Evolutionary conservation across 352 stramenopile species (phyloP).

Genomic region (Elongisporangium senticosum): DNA sequence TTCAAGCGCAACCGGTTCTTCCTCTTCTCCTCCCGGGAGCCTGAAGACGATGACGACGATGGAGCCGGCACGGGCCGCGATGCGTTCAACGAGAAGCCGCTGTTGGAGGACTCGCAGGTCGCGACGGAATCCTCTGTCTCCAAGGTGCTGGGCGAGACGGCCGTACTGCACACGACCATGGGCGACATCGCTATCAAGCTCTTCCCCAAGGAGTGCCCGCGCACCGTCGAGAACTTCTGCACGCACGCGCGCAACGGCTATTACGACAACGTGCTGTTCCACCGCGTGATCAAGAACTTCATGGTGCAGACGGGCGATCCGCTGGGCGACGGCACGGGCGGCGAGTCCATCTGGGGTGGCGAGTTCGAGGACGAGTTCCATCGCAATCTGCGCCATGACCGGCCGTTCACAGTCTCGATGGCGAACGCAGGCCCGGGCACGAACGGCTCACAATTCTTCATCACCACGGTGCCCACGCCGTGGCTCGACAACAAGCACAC

Average conservation of each 20-base stretch:
- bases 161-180: slow-evolving; percentile 97
- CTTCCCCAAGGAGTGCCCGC: slow-evolving; percentile 92
- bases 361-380: slow-evolving; percentile 99
- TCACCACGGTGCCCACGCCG: slow-evolving; percentile 96
- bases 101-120: slow-evolving; percentile 90
- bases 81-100: slow-evolving; percentile 98
- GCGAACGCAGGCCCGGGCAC: slow-evolving; percentile 89
- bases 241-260: slow-evolving; percentile 95
- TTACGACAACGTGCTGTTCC: slow-evolving; percentile 99
- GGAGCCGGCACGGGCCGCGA: slow-evolving; percentile 70
- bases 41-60: slow-evolving; percentile 63
- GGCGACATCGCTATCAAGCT: slow-evolving; percentile 98
- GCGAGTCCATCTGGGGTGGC: slow-evolving; percentile 98
- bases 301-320: slow-evolving; percentile 97
- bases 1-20: slow-evolving; percentile 96
- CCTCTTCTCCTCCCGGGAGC: slow-evolving; percentile 94
- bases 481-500: slow-evolving; percentile 98
- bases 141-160: slow-evolving; percentile 66
- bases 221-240: slow-evolving; percentile 98
- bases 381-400: slow-evolving; percentile 91
- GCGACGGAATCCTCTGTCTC: slow-evolving; percentile 61
- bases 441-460: slow-evolving; percentile 96
- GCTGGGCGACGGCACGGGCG: slow-evolving; percentile 95
- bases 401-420: slow-evolving; percentile 98
- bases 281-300: slow-evolving; percentile 99